Evolutionary conservation across 2,329 filamentous ascomycete species (phyloP), one percentile per base, ranked within the genome.

Genomic region (Trichoderma afroharzianum): DNA sequence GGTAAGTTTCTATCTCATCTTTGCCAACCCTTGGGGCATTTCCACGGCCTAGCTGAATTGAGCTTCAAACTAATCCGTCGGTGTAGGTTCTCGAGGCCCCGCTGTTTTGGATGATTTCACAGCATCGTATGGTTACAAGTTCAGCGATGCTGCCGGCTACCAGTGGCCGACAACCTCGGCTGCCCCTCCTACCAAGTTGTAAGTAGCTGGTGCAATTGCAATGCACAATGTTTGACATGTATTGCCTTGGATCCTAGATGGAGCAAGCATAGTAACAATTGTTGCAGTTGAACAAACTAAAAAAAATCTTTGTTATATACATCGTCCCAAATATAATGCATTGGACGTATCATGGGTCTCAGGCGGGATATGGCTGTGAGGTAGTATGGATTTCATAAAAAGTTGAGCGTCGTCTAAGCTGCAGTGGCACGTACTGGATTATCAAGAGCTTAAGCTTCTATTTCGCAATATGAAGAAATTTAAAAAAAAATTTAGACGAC

Each of bases 91-190:
- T 72, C 95, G 97, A 78, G 96, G 97, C 73, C 97, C 97, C 32
- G 93, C 95, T 70, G 95, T 99, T 47, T 88, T 99, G 71, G 96
- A 99, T 78, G 96, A 99, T 85, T 99, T 99, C 85, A 98, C 95
- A 36, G 92, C 95, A 53, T 97, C 95, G 6, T 99, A 97, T 81
- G 96, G 96, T 75, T 99, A 99, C 88, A 98, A 97, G 84, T 99
- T 99, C 87, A 97, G 93, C 80, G 96, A 99, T 79, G 94, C 95
- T 73, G 93, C 95, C 76, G 95, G 95, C 71, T 97, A 97, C 85
- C 94, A 97, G 84, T 98, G 95, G 95, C 93, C 94, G 43, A 92
- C 93, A 72, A 93, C 92, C 72, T 90, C 90, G 74, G 89, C 89
- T 39, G 85, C 87, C 71, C 78, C 81, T 55, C 84, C 84, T 62